Base-by-base conservation (phyloP, 495 filamentous ascomycete genomes). In the Annulohypoxylon nitens region DNA sequence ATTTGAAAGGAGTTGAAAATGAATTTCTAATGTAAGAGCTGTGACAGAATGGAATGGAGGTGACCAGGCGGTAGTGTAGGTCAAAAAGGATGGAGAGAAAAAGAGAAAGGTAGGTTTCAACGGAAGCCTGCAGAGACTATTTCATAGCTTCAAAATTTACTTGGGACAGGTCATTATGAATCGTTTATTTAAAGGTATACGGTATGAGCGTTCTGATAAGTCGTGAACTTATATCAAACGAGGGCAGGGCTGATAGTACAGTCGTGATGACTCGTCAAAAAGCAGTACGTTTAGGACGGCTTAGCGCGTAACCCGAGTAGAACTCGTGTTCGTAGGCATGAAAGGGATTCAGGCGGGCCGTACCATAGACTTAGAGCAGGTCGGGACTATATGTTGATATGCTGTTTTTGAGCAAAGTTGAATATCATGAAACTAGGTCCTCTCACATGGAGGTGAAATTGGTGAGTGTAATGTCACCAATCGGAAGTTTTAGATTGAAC, bases 401-500 rank as follows among this genome's bases (percentile, higher is more conserved):
- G 51, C 30, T 6, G 62, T 65, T 23, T 54, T 43, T 23, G 20
- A 47, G 16, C 20, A 55, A 64, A 55, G 34, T 25, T 1, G 11
- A 36, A 10, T 64, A 55, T 26, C 5, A 11, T 57, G 34, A 45
- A 54, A 34, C 37, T 30, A 16, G 25, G 62, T 41, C 12, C 11
- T 65, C 48, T 65, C 20, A 55, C 25, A 20, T 55, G 8, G 25
- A 53, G 36, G n/a, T 58, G 26, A 26, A 60, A 51, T 48, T 43
- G 34, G 43, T 39, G 39, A 63, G 48, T 23, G 30, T 36, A 34
- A 6, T 47, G 20, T 7, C 16, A 20, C 67, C 67, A 69, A 63
- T 69, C 59, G 51, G 67, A 26, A 47, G 2, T 54, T 41, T 70
- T n/a, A 11, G 18, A 63, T 64, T 39, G 45, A 33, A 58, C 64